Conservation (phyloP, 2,329 filamentous ascomycete genomes). For the Mycogone perniciosa region DNA sequence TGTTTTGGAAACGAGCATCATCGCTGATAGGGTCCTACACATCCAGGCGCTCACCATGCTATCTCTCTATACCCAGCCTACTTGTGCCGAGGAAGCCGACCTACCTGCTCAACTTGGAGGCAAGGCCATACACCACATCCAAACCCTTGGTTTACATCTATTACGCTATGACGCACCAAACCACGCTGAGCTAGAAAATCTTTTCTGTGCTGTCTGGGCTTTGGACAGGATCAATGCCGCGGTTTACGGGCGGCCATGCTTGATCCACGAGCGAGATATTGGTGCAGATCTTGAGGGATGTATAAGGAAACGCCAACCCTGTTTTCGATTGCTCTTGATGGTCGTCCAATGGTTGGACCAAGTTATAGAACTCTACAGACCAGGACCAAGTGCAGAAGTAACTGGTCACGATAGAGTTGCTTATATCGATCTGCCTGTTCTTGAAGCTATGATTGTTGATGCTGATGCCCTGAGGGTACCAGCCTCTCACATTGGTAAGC, state of each 20-base stretch:
- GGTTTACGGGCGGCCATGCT: constrained; percentile 52
- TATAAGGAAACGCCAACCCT: constrained; percentile 44
- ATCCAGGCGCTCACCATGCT: constrained; percentile 49
- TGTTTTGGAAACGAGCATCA: constrained; percentile 47
- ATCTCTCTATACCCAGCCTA: constrained; percentile 54
- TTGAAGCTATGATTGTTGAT: constrained; percentile 52
- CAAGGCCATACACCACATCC: constrained; percentile 50
- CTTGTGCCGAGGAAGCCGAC: constrained; percentile 47
- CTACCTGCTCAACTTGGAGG: constrained; percentile 47
- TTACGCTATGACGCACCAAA: constrained; percentile 34
- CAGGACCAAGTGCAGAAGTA: constrained; percentile 37
- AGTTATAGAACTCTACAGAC: constrained; percentile 55
- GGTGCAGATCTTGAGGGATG: constrained; percentile 47
- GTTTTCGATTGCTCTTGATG: constrained; percentile 51
- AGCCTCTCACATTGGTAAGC: constrained; percentile 43
- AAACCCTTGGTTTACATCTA: constrained; percentile 51
- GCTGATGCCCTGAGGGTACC: constrained; percentile 45
- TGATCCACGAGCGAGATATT: constrained; percentile 56
- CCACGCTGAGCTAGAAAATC: constrained; percentile 37
- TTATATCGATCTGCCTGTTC: constrained; percentile 48
- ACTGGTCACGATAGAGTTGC: constrained; percentile 37
- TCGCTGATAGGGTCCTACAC: constrained; percentile 48
- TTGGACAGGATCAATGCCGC: constrained; percentile 54
- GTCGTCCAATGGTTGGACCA: constrained; percentile 51
- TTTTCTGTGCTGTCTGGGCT: constrained; percentile 56